Evolutionary conservation across 331 rosid genomes (phyloP), one percentile per base, ranked within the genome.

Genomic region (Malus hybrid): DNA sequence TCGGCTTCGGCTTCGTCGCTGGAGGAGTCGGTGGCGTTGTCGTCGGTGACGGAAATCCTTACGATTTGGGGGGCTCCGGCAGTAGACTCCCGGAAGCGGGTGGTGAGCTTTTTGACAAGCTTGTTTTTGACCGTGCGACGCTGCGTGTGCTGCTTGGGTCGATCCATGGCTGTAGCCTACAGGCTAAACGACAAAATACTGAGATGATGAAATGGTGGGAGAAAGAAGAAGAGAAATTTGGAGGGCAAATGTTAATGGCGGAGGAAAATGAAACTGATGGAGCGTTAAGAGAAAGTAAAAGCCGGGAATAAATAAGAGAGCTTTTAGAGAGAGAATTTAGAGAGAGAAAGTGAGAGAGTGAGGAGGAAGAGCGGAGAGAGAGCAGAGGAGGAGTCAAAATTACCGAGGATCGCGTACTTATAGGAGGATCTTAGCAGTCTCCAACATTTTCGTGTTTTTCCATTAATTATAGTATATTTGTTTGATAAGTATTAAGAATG

Each of bases 11-110:
- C 89, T 10, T 88, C 96, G 0, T 71, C 92, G 24, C 97, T 77
- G 0, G 96, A 88, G 0, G 92, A 80, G 75, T 92, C 96, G 0
- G 97, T 88, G 1, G 93, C 93, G 20, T 88, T 66, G 14, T 33
- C 64, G 71, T 92, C 97, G 0, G 78, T 82, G 10, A 78, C 75
- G 0, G 72, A 73, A 73, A 92, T 79, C 33, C 96, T 80, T 42
- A 92, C 29, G 1, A 88, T 66, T 29, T 65, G 84, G 0, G 89
- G 82, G 24, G 46, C 63, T 4, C 48, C 30, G 34, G 3, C 26
- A 11, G 8, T 15, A 11, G 53, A 6, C 10, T 34, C 44, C 10
- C 19, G 24, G 55, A 8, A 57, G 26, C 13, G 61, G 33, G 26
- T 26, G 9, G 12, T 30, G 16, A 30, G 53, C 30, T 72, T 56